phyloP scores from a whole-genome alignment of 1,284 basidiomycete genomes.

The Chiua sp. region DNA sequence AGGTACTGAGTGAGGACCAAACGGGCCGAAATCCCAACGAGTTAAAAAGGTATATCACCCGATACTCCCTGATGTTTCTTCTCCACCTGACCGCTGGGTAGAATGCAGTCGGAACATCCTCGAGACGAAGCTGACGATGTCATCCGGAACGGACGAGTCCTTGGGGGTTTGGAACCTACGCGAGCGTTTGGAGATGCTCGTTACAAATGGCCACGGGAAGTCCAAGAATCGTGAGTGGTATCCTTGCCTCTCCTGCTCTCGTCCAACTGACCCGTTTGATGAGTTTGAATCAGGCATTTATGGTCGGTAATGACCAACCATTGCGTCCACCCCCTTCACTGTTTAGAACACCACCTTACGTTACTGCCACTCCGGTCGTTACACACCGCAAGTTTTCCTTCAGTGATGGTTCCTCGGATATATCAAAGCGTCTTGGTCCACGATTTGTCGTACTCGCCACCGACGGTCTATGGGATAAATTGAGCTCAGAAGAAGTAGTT shows the following conservation, averaged over 20 bases:
- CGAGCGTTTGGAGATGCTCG: constrained; percentile 95
- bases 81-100: constrained; percentile 37
- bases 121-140: constrained; percentile 81
- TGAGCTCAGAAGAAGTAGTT: constrained; percentile 96
- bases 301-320: constrained; percentile 63
- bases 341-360: constrained; percentile 94
- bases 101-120: constrained; percentile 92
- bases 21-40: constrained; percentile 93
- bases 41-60: constrained; percentile 57
- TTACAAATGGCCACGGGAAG: constrained; percentile 85
- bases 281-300: constrained; percentile 72
- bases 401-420: constrained; percentile 25
- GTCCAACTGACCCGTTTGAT: constrained; percentile 5
- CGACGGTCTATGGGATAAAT: constrained; percentile 94
- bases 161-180: constrained; percentile 94
- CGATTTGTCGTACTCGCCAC: constrained; percentile 90
- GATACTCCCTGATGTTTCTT: neutral
- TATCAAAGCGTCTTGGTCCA: constrained; percentile 38
- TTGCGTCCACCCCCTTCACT: constrained; percentile 64
- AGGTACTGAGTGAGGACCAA: constrained; percentile 94
- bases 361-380: constrained; percentile 90
- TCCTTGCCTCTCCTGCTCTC: constrained; percentile 1
- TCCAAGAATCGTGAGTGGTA: constrained; percentile 72
- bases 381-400: constrained; percentile 75
- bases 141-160: constrained; percentile 84